Conservation (phyloP, 2,329 filamentous ascomycete genomes). For the Cladosporium sp. region DNA sequence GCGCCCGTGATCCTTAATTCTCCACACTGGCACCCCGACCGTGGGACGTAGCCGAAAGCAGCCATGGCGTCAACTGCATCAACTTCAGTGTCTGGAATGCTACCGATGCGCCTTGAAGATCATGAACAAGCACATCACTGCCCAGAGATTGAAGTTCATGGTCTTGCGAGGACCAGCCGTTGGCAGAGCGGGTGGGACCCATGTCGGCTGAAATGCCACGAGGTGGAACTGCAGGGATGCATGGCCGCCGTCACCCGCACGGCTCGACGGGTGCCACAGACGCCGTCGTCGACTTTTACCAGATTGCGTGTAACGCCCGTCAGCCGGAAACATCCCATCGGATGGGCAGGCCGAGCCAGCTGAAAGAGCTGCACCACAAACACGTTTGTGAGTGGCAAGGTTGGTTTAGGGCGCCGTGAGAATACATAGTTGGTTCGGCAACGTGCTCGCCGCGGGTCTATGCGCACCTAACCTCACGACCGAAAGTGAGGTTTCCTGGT, state of each 20-base stretch:
- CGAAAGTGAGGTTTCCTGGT: too few relatives aligned
- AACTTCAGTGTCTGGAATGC: constrained; percentile 2
- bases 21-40: constrained; percentile 8
- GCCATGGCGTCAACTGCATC: constrained; percentile 7
- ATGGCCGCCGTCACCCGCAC: constrained; percentile 6
- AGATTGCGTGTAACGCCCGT: constrained; percentile 4
- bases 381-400: too few relatives aligned
- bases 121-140: neutral
- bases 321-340: neutral
- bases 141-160: neutral
- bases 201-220: constrained; percentile 8
- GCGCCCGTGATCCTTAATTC: constrained; percentile 3
- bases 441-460: too few relatives aligned
- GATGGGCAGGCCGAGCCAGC: neutral
- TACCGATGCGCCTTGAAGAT: neutral
- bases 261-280: constrained; percentile 9
- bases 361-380: neutral
- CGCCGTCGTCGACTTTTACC: constrained; percentile 7
- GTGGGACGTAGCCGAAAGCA: neutral
- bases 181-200: neutral
- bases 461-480: too few relatives aligned
- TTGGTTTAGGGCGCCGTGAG: too few relatives aligned
- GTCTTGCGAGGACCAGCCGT: neutral
- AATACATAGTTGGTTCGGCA: too few relatives aligned
- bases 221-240: constrained; percentile 8